These are phyloP conservation scores for Corrigiola litoralis DNA, from an alignment of 179 eudicot species.

Conservation along the genomic window DNA sequence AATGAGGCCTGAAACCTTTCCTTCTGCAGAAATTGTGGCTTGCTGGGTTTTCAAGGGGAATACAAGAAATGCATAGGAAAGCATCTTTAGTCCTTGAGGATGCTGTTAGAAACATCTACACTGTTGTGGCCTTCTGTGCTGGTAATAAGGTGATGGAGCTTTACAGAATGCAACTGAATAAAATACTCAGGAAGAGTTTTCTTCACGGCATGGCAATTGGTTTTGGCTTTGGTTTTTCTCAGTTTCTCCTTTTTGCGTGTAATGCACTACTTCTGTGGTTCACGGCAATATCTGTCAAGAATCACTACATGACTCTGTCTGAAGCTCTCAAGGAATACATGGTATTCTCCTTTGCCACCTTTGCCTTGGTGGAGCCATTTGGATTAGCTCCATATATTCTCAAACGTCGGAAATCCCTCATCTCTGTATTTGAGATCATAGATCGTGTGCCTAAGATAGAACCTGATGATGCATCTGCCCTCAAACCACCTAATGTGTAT, in stretches of 20 bases:
- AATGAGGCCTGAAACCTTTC: conserved; percentile 12
- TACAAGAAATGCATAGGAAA: conserved; percentile 98
- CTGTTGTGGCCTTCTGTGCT: conserved; percentile 95
- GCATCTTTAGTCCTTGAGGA: conserved; percentile 97
- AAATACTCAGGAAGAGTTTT: conserved; percentile 76
- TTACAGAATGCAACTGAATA: conserved; percentile 62
- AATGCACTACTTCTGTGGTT: conserved; percentile 95
- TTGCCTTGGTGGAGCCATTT: conserved; percentile 97
- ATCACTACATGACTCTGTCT: conserved; percentile 39
- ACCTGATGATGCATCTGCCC: conserved; percentile 75
- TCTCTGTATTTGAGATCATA: conserved; percentile 90
- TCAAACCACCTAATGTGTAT: conserved; percentile 96
- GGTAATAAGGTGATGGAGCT: conserved; percentile 99
- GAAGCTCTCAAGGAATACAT: conserved; percentile 92
- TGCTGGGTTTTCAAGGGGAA: conserved; percentile 97
- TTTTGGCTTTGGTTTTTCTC: conserved; percentile 89
- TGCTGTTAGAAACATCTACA: conserved; percentile 93
- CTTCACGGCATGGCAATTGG: conserved; percentile 94
- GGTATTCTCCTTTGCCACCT: conserved; percentile 97
- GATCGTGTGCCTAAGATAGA: conserved; percentile 91
- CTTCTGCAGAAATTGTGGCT: conserved; percentile 91
- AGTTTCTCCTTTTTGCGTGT: conserved; percentile 93
- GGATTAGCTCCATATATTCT: conserved; percentile 97
- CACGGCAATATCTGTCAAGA: conserved; percentile 65
- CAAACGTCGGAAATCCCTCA: conserved; percentile 77